Evolutionary conservation across 2,329 filamentous ascomycete species (phyloP), one percentile per base, ranked within the genome.

Genomic region (Lasiodiplodia hormozganensis): DNA sequence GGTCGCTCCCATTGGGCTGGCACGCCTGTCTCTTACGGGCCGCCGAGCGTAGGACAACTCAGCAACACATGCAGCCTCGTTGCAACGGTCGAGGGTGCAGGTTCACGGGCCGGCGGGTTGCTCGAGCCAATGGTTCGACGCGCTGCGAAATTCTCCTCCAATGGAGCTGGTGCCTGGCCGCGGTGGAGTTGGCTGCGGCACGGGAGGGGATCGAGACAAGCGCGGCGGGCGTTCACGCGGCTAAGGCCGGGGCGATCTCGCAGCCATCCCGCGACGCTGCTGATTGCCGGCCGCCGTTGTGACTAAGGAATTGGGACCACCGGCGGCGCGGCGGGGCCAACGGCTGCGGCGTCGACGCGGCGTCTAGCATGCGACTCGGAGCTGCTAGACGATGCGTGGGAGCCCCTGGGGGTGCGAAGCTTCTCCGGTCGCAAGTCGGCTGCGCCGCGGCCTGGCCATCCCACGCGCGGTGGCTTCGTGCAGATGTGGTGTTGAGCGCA

Each of bases 311-410:
- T 47, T 47, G 16, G 25, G 23, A 25, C 34, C 23, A 58, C 21
- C 34, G 34, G 34, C 56, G 56, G 34, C 21, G 56, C n/a, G 11
- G 34, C 56, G 34, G 34, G n/a, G 34, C n/a, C 38, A 18, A 40
- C 58, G 58, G 58, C 28, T 62, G 58, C 58, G 58, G 58, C 58
- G 58, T 62, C 58, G 58, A 49, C 18, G 40, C n/a, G 57, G 38
- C 54, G 54, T 43, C 25, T 58, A 25, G 16, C 6, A 34, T 34
- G 6, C 31, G 31, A 23, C 21, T 40, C 56, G 36, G 36, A 38
- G 56, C 56, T 58, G 56, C 56, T 58, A 12, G 21, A 58, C 40
- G 16, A 16, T 31, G 18, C 53, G 18, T 56, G 52, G 25, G 14
- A 25, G 12, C 56, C 14, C 31, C 18, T 36, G 14, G 53, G 21